Evolutionary conservation across 352 stramenopile species (phyloP).

Genomic region (Globisporangium heterothallicum): DNA sequence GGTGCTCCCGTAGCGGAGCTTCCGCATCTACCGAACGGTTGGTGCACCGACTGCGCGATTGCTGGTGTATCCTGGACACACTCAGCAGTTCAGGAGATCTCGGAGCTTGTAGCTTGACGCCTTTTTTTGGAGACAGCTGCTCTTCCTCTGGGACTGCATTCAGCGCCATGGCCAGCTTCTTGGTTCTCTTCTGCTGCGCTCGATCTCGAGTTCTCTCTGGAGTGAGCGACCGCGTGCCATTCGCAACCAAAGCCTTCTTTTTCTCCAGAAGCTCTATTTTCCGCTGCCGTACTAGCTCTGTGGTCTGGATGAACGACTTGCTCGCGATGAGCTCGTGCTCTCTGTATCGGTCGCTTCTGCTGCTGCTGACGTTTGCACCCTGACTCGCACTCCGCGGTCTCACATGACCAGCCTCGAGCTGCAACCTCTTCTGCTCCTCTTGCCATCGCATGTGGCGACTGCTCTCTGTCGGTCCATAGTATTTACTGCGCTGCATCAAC

Average conservation of each 20-base stretch:
- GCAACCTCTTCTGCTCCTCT: slow-evolving; percentile 54
- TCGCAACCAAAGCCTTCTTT: slow-evolving; percentile 2
- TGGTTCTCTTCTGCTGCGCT: slow-evolving; percentile 9
- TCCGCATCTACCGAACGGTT: neutral
- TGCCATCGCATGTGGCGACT: slow-evolving; percentile 75
- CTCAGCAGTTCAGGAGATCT: no score
- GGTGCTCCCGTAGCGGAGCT: neutral
- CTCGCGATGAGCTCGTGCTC: slow-evolving; percentile 24
- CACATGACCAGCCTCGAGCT: slow-evolving; percentile 17
- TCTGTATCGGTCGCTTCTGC: slow-evolving; percentile 22
- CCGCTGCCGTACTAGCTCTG: slow-evolving; percentile 37
- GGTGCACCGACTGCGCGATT: neutral
- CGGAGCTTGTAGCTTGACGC: neutral
- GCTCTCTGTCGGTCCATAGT: slow-evolving; percentile 75
- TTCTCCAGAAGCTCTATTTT: slow-evolving; percentile 17
- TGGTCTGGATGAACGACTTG: slow-evolving; percentile 62
- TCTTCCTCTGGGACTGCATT: slow-evolving; percentile 11
- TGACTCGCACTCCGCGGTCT: slow-evolving; percentile 34
- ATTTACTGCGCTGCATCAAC: slow-evolving; percentile 60
- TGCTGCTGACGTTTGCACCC: slow-evolving; percentile 22
- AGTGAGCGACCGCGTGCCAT: slow-evolving; percentile 9
- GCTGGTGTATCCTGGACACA: neutral
- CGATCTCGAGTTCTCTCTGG: neutral
- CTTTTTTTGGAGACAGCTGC: no score
- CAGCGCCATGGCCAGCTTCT: slow-evolving; percentile 4